Evolutionary conservation across 1,139 yeast species (phyloP).

Genomic region (Sugiyamaella novakii): DNA sequence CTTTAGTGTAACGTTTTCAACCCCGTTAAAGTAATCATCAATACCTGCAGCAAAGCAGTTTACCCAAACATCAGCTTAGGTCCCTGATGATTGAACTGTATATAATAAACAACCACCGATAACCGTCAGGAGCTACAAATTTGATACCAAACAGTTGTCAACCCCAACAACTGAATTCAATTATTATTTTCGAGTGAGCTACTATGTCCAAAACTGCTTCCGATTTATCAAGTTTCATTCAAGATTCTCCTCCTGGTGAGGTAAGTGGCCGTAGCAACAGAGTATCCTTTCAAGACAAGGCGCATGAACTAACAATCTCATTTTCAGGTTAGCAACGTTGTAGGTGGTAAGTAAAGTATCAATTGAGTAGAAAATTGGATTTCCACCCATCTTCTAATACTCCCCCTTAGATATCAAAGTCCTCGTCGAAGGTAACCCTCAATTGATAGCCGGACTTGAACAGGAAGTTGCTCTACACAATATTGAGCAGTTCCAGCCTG

Average conservation of each 20-base stretch:
- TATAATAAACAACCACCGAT: too few species aligned
- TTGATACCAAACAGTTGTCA: too few species aligned
- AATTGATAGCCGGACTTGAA: conserved; percentile 35
- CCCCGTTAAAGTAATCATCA: too few species aligned
- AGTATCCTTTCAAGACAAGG: too few species aligned
- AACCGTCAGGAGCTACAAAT: too few species aligned
- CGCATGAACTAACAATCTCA: background rate
- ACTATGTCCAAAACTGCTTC: conserved; percentile 32
- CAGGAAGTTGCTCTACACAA: conserved; percentile 50
- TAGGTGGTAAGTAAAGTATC: conserved; percentile 9
- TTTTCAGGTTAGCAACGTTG: conserved; percentile 11
- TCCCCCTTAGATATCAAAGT: conserved; percentile 38
- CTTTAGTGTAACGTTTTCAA: too few species aligned
- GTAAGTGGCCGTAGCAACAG: too few species aligned
- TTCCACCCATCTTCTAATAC: background rate
- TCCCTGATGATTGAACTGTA: too few species aligned
- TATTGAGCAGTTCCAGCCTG: conserved; percentile 47
- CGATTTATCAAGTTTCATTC: conserved; percentile 45
- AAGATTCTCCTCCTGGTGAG: conserved; percentile 60
- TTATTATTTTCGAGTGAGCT: too few species aligned
- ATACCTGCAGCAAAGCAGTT: too few species aligned
- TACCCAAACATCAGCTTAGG: too few species aligned
- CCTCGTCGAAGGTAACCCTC: conserved; percentile 41
- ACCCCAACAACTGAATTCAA: too few species aligned
- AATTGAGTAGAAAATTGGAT: background rate